Conservation (phyloP, 2,329 filamentous ascomycete genomes). For the Fusarium napiforme region DNA sequence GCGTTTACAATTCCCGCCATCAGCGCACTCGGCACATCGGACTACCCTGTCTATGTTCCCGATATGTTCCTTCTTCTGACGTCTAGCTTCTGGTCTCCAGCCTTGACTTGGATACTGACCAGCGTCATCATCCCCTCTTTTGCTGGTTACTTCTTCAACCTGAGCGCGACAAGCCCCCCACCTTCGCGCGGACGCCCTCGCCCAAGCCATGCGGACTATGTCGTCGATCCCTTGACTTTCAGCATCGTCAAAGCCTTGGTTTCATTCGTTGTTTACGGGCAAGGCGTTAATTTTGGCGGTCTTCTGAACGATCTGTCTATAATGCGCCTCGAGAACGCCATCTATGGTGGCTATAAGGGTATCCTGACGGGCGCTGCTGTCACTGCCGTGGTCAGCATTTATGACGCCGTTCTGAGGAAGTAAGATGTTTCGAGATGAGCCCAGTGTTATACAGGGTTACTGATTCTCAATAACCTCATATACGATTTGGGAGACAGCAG, state of each 20-base stretch:
- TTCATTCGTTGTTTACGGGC: constrained; percentile 82
- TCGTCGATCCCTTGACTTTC: constrained; percentile 87
- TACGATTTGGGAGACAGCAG: background rate
- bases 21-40: constrained; percentile 62
- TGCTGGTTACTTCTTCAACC: constrained; percentile 90
- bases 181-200: constrained; percentile 56
- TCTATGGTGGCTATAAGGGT: constrained; percentile 78
- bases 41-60: constrained; percentile 74
- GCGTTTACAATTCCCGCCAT: constrained; percentile 78
- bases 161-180: constrained; percentile 67
- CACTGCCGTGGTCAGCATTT: constrained; percentile 75
- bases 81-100: constrained; percentile 83
- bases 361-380: constrained; percentile 75
- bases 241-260: constrained; percentile 88
- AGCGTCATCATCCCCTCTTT: constrained; percentile 76
- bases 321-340: constrained; percentile 69
- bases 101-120: constrained; percentile 80
- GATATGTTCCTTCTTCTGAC: constrained; percentile 85
- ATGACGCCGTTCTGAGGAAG: constrained; percentile 81
- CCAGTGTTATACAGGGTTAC: background rate
- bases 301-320: constrained; percentile 70
- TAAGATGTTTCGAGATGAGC: constrained; percentile 49
- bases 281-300: constrained; percentile 71
- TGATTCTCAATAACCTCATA: background rate
- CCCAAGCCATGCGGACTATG: constrained; percentile 60